Conservation (phyloP, 768 basidiomycete species). For the Cystoderma amianthinum region DNA sequence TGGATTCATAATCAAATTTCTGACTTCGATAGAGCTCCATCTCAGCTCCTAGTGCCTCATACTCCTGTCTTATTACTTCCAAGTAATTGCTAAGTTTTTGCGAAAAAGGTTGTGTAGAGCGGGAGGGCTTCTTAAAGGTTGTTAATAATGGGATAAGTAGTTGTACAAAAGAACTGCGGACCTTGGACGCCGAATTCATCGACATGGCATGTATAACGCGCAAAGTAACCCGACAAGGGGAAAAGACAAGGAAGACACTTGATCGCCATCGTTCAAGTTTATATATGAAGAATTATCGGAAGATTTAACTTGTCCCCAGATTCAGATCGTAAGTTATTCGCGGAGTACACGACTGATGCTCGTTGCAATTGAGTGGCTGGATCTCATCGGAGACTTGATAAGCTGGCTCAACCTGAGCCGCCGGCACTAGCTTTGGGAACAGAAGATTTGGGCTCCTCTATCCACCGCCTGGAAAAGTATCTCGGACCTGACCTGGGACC, state of each 20-base stretch:
- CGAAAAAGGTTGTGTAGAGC: background rate
- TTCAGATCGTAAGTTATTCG: constrained; percentile 12
- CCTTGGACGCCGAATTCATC: too few relatives aligned
- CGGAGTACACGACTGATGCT: too few relatives aligned
- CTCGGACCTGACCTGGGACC: too few relatives aligned
- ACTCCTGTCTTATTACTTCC: constrained; percentile 74
- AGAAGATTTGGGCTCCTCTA: too few relatives aligned
- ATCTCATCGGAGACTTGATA: constrained; percentile 5
- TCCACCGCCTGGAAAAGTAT: too few relatives aligned
- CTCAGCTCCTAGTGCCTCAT: constrained; percentile 63
- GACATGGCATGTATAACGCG: too few relatives aligned
- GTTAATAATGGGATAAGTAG: too few relatives aligned
- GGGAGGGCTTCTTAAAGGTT: background rate
- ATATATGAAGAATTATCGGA: constrained; percentile 18
- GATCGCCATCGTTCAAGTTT: constrained; percentile 16
- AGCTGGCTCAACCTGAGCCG: constrained; percentile 1
- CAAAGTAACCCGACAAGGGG: too few relatives aligned
- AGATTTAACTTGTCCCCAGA: constrained; percentile 13
- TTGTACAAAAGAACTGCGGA: too few relatives aligned
- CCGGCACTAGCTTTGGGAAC: constrained; percentile 2
- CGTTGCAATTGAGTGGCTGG: constrained; percentile 11
- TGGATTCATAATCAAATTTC: constrained; percentile 75
- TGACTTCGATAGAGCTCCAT: constrained; percentile 54
- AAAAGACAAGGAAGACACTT: constrained; percentile 1
- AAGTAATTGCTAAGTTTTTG: constrained; percentile 59